These are phyloP conservation scores for Whalleya microplaca DNA, from an alignment of 2,329 filamentous ascomycete species.

Conservation along the genomic window DNA sequence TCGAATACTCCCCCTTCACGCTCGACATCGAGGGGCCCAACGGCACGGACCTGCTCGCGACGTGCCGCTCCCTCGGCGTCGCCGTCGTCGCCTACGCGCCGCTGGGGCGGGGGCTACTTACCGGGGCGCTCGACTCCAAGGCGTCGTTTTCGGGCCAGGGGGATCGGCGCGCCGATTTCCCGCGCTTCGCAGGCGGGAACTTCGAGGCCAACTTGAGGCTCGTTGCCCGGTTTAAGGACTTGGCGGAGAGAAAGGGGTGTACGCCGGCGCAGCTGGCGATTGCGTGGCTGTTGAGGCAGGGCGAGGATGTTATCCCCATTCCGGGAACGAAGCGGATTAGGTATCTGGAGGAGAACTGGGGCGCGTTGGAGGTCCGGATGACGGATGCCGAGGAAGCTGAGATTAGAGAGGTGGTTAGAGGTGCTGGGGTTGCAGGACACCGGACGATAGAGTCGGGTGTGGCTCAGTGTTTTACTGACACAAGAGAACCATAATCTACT, in stretches of 20 bases:
- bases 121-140: slow-evolving; percentile 47
- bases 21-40: slow-evolving; percentile 47
- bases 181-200: slow-evolving; percentile 42
- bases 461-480: too few species aligned
- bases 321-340: slow-evolving; percentile 21
- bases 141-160: slow-evolving; percentile 46
- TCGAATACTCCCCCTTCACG: slow-evolving; percentile 55
- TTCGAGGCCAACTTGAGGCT: slow-evolving; percentile 53
- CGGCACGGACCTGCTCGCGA: slow-evolving; percentile 36
- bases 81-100: slow-evolving; percentile 42
- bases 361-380: slow-evolving; percentile 1
- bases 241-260: slow-evolving; percentile 48
- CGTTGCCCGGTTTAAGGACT: slow-evolving; percentile 44
- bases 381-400: not conserved
- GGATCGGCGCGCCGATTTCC: slow-evolving; percentile 42
- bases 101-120: slow-evolving; percentile 47
- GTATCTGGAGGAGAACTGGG: slow-evolving; percentile 30
- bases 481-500: too few species aligned
- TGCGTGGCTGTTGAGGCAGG: slow-evolving; percentile 46
- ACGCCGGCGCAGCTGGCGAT: slow-evolving; percentile 52
- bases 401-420: too few species aligned
- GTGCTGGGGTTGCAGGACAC: too few species aligned
- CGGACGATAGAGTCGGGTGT: too few species aligned
- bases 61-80: slow-evolving; percentile 45
- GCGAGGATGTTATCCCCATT: slow-evolving; percentile 25